Conservation (phyloP, 139 green algal genomes). For the Pleodorina starrii region DNA sequence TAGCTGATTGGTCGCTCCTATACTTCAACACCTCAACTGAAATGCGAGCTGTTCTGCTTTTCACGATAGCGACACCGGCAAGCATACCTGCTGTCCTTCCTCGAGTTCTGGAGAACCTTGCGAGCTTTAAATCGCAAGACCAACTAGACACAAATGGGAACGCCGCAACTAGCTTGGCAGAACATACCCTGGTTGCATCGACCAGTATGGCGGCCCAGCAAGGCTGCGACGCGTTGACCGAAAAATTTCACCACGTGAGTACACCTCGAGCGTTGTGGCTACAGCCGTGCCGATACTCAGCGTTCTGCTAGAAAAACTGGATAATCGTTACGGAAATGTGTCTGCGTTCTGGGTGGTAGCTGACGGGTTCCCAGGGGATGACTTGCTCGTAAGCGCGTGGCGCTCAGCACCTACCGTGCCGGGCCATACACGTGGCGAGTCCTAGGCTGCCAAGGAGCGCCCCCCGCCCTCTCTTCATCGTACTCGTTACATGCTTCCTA, state of each 20-base stretch:
- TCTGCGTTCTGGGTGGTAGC: no score
- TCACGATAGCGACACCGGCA: slow-evolving; percentile 20
- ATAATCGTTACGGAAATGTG: no score
- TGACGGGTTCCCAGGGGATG: no score
- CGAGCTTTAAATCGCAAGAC: not conserved
- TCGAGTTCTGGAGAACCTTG: slow-evolving; percentile 3
- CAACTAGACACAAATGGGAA: slow-evolving; percentile 23
- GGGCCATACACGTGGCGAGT: no score
- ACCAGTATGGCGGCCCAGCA: not conserved
- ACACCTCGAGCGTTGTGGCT: no score
- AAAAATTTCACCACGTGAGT: slow-evolving; percentile 19
- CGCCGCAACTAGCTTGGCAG: not conserved
- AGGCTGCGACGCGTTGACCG: not conserved
- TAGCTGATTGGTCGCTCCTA: slow-evolving; percentile 16
- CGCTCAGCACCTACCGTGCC: no score
- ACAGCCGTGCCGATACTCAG: no score
- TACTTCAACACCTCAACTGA: slow-evolving; percentile 25
- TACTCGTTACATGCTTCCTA: no score
- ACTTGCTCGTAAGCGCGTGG: no score
- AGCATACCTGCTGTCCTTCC: not conserved
- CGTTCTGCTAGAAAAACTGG: no score
- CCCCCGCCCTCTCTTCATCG: no score
- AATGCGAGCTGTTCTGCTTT: not conserved
- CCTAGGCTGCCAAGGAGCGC: no score
- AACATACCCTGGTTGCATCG: slow-evolving; percentile 29